phyloP scores from a whole-genome alignment of 2,329 filamentous ascomycete genomes.

The Dactylellina cionopaga region DNA sequence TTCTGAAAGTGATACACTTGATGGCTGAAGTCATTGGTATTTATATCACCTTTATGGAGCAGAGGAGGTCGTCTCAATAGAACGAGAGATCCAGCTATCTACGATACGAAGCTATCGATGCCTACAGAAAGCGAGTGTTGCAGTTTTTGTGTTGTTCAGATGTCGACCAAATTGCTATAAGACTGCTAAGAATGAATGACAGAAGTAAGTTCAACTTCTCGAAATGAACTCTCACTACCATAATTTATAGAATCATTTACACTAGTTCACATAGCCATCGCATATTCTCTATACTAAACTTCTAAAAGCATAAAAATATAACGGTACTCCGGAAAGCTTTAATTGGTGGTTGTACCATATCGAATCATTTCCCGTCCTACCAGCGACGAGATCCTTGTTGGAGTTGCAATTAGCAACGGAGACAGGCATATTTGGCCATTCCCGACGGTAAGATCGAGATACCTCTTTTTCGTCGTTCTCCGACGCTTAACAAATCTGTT shows the following conservation, averaged over 20 bases:
- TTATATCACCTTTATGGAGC: background rate
- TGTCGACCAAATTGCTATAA: too few species aligned
- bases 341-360: conserved; percentile 39
- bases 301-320: background rate
- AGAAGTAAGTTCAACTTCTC: background rate
- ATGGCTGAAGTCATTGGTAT: background rate
- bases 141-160: conserved; percentile 23
- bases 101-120: background rate
- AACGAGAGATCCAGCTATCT: background rate
- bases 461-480: background rate
- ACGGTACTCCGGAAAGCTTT: conserved; percentile 5
- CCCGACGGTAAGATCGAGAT: conserved; percentile 14
- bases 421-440: conserved; percentile 17
- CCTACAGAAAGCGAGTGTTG: conserved; percentile 17
- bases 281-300: too few species aligned
- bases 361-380: conserved; percentile 46
- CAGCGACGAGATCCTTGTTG: conserved; percentile 32
- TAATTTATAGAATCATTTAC: conserved; percentile 32
- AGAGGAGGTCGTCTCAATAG: background rate
- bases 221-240: background rate
- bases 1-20: conserved; percentile 1
- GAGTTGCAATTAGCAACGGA: conserved; percentile 18
- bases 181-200: background rate
- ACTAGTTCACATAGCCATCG: background rate
- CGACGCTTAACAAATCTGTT: background rate